Evolutionary conservation across 306 rosid genomes (phyloP), one percentile per base, ranked within the genome.

Genomic region (Castanea crenata): DNA sequence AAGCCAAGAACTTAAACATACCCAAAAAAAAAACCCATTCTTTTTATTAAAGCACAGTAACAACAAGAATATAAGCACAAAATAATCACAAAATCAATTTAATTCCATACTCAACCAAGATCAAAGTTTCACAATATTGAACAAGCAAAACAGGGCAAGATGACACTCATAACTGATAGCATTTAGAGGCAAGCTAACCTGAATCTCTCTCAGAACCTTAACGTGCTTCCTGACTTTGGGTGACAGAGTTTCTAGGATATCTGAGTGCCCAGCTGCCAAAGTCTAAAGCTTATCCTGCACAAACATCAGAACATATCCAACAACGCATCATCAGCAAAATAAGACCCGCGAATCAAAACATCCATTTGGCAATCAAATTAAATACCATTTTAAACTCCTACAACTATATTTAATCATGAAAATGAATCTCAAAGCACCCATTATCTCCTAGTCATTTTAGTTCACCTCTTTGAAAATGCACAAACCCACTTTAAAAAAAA

Each of bases 241-340:
- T 12, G 88, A 41, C 18, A 86, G 76, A 44, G 82, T 79, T 65
- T 84, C 86, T 64, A 86, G 49, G 63, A 88, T n/a, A 10, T 81
- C 83, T n/a, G 44, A 80, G 78, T 74, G 81, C 14, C 84, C 77
- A 35, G 80, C 86, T 41, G 83, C 71, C 76, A 83, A 77, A 19
- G 69, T 77, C 78, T 81, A 78, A 63, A 84, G 81, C 69, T 83
- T 81, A 68, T 83, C 88, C 91, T 88, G 83, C 79, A 79, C 8
- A 81, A 55, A 69, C 74, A 77, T 59, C 63, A 71, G 29, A 78
- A 63, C 41, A 63, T 18, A 67, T 67, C 25, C 27, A 67, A 67
- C 18, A 34, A 19, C 4, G 7, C 52, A 34, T 3, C 23, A 4
- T 38, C 72, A 35, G 51, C 18, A 64, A 34, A 67, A 34, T 64